Base-by-base conservation (phyloP, 1,139 yeast species). In the Protomyces pachydermus region DNA sequence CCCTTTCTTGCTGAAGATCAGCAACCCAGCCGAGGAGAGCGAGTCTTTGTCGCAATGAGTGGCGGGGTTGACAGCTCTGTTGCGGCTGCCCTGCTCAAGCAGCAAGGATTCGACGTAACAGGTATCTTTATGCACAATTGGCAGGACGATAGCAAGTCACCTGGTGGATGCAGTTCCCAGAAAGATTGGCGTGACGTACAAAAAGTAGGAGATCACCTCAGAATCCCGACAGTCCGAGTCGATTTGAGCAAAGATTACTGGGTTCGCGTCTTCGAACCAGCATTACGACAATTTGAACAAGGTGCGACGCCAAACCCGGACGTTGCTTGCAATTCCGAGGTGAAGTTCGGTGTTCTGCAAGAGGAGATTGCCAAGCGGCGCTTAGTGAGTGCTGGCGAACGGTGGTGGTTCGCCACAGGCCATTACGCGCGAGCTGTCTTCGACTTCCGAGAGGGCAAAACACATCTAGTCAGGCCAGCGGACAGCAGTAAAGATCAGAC, bases 231-330 rank as follows among this genome's bases (percentile, higher is more conserved):
- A 69, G 87, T 85, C 64, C 76, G 95, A 67, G 88, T 91, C 9
- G 89, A 85, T 72, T 88, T 93, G 71, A 98, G 93, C 71, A 82
- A 80, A 68, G 97, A 93, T 65, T 93, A 93, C 75, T 93, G 98
- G 98, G 78, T 80, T 25, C 87, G 87, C 63, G 98, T 93, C 3
- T 93, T 93, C 74, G 86, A 83, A 71, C 98, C 98, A 0, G 93
- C 93, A 97, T 76, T 93, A 50, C 82, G 82, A 3, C 80, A 80
- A 72, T 93, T 91, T 72, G 76, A 79, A 56, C 72, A 68, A 12
- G 99, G 98, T 0, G 71, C 81, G 48, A 93, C 99, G 0, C 99
- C 98, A 0, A 95, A 95, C 70, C 98, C 98, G 0, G 99, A 93
- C 73, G 85, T 91, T 28, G 84, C 86, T 35, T 93, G 99, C 74